These are phyloP conservation scores for Scytalidium lignicola DNA, from an alignment of 2,329 filamentous ascomycete species.

Conservation along the genomic window DNA sequence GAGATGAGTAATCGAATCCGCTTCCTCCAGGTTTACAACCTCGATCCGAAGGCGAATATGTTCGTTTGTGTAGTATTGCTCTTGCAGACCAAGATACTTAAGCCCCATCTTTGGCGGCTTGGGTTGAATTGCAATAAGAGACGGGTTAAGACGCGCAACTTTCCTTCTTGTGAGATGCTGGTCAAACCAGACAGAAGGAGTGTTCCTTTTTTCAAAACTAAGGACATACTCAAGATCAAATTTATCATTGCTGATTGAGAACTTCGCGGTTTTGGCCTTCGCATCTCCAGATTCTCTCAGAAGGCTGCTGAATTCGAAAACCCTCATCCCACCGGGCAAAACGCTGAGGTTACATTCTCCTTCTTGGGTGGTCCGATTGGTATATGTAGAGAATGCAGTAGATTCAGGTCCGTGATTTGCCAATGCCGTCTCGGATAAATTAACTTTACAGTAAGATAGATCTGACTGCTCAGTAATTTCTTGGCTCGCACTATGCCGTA, in stretches of 20 bases:
- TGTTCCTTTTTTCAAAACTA: slow-evolving; percentile 40
- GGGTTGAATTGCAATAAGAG: slow-evolving; percentile 68
- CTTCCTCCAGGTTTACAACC: slow-evolving; percentile 77
- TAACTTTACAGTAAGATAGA: slow-evolving; percentile 13
- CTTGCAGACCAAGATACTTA: slow-evolving; percentile 52
- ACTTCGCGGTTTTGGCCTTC: slow-evolving; percentile 55
- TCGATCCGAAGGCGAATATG: slow-evolving; percentile 62
- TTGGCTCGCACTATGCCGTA: slow-evolving; percentile 30
- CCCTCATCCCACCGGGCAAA: slow-evolving; percentile 58
- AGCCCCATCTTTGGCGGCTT: slow-evolving; percentile 91
- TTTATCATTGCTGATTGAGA: slow-evolving; percentile 57
- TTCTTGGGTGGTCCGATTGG: slow-evolving; percentile 35
- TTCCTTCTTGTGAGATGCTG: slow-evolving; percentile 38
- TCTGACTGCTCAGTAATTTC: slow-evolving; percentile 1
- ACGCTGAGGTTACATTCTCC: slow-evolving; percentile 62
- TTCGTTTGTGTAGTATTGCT: slow-evolving; percentile 85
- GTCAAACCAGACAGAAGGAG: slow-evolving; percentile 46
- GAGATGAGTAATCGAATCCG: slow-evolving; percentile 66
- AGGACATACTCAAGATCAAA: slow-evolving; percentile 66
- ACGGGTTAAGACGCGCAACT: slow-evolving; percentile 43
- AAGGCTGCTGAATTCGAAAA: slow-evolving; percentile 67
- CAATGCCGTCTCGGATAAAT: slow-evolving; percentile 14
- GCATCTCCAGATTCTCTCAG: slow-evolving; percentile 80
- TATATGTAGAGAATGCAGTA: slow-evolving; percentile 15
- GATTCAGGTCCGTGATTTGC: slow-evolving; percentile 11